Conservation (phyloP, 306 rosid species). For the Lathyrus aphaca region DNA sequence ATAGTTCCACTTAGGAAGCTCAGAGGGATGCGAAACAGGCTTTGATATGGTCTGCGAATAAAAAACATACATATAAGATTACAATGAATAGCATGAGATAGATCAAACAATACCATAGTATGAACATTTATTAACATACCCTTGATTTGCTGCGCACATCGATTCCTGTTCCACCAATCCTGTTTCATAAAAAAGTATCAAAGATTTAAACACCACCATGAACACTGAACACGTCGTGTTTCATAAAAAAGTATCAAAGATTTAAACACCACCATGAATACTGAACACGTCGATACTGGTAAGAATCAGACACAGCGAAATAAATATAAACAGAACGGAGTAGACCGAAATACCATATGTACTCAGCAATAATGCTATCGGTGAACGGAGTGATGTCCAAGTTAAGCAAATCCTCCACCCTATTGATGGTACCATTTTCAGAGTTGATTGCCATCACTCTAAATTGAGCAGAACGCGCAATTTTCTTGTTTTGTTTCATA, state of each 20-base stretch:
- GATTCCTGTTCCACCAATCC: slow-evolving; percentile 95
- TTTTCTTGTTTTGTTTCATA: slow-evolving; percentile 72
- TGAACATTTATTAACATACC: slow-evolving; percentile 51
- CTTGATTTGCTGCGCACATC: slow-evolving; percentile 97
- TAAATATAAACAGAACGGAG: background rate
- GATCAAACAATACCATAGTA: slow-evolving; percentile 13
- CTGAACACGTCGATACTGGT: background rate
- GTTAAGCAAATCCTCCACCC: slow-evolving; percentile 75
- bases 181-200: slow-evolving; percentile 45
- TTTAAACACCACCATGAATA: background rate
- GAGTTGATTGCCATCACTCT: slow-evolving; percentile 65
- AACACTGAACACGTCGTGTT: slow-evolving; percentile 33
- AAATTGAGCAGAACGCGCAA: slow-evolving; percentile 59
- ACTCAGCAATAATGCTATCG: slow-evolving; percentile 91
- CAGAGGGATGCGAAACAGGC: slow-evolving; percentile 94
- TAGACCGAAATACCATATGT: slow-evolving; percentile 72
- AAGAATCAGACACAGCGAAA: no score
- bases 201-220: slow-evolving; percentile 11
- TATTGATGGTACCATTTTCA: slow-evolving; percentile 68
- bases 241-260: slow-evolving; percentile 34
- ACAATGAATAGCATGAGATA: slow-evolving; percentile 25
- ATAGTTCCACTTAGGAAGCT: slow-evolving; percentile 98
- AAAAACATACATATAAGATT: slow-evolving; percentile 18
- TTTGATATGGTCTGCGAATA: slow-evolving; percentile 75
- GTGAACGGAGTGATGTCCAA: slow-evolving; percentile 83